Evolutionary conservation across 306 rosid genomes (phyloP), one percentile per base, ranked within the genome.

Genomic region (Gynostemma pentaphyllum): DNA sequence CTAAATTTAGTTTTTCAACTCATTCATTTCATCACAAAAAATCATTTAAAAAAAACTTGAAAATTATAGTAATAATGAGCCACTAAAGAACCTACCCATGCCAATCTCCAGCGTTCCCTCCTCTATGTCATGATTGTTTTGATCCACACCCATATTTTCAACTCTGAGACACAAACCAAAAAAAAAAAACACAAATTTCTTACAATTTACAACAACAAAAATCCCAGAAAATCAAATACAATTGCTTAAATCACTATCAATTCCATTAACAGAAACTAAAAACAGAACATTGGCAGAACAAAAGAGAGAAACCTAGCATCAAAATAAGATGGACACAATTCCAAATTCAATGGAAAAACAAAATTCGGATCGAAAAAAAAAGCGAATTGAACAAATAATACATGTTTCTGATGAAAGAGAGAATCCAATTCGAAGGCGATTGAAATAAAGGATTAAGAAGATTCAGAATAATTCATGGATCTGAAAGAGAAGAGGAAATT

Each of bases 101-200:
- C 99, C 99, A 7, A 94, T 80, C 86, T 94, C 99, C 83, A 94
- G 77, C 45, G 70, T 73, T 29, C 83, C 97, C 52, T 94, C 99
- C 62, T 88, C 96, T 52, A 28, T 12, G 50, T 77, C 85, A 4
- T 42, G 74, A 78, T 52, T 74, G 52, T 94, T 74, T 81, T 76
- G 79, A 62, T 68, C 85, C 67, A 72, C 76, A 56, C 90, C 99
- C 99, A 94, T 80, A 15, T 76, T 68, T 49, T 49, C 14, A 66
- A 77, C 88, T 70, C 72, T 69, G 68, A 47, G 21, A 19, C 52
- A 51, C 29, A 64, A 44, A 61, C 4, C 44, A 62, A 27, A 21
- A 19, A 16, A 39, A 0, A 59, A 39, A 36, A 41, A 0, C 45
- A 59, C 34, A 36, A 21, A 45, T 60, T 9, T 14, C 32, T 64